phyloP scores from a whole-genome alignment of 2,329 filamentous ascomycete species.

The Talaromyces sp. region DNA sequence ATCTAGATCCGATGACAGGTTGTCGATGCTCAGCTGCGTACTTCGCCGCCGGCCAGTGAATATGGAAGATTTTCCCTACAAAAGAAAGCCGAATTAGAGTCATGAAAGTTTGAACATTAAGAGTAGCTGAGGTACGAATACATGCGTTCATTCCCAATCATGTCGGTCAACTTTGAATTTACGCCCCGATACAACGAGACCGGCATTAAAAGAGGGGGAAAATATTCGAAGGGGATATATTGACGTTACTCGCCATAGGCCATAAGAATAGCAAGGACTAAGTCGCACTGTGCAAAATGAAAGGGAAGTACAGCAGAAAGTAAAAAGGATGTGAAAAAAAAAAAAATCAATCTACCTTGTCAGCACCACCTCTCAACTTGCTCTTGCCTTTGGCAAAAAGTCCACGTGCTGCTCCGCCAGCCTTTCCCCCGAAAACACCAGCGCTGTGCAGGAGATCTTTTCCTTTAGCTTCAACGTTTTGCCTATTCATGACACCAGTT shows the following conservation, averaged over 20 bases:
- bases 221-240: constrained; percentile 1
- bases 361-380: constrained; percentile 61
- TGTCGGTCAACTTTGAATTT: constrained; percentile 1
- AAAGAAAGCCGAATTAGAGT: constrained; percentile 11
- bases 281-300: neutral
- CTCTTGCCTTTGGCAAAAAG: constrained; percentile 85
- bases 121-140: constrained; percentile 13
- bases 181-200: constrained; percentile 5
- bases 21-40: neutral
- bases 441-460: constrained; percentile 85
- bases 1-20: constrained; percentile 5
- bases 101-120: constrained; percentile 6
- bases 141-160: constrained; percentile 3
- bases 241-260: constrained; percentile 1
- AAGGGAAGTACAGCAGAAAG: neutral
- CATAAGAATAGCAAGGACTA: neutral
- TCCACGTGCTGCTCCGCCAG: constrained; percentile 71
- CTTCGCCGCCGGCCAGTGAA: constrained; percentile 8
- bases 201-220: constrained; percentile 1
- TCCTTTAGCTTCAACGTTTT: constrained; percentile 71
- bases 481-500: constrained; percentile 43
- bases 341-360: constrained; percentile 77
- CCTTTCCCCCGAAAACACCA: constrained; percentile 62
- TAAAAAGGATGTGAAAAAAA: neutral
- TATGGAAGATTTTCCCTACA: constrained; percentile 12